Evolutionary conservation across 2,329 filamentous ascomycete genomes (phyloP), one percentile per base, ranked within the genome.

Genomic region (Trichoderma sp.): DNA sequence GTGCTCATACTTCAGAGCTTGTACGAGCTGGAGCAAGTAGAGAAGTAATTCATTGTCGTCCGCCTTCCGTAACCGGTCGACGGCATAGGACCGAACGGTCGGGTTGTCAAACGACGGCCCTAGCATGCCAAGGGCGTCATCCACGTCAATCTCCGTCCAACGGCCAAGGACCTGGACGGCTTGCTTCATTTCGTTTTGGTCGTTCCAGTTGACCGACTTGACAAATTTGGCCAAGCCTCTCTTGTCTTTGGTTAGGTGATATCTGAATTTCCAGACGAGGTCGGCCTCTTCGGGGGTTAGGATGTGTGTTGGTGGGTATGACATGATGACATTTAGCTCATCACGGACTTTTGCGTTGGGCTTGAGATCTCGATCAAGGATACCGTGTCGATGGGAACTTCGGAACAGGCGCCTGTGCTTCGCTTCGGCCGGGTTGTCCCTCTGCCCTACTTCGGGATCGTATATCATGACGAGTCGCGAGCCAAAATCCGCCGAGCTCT

Each of bases 141-240:
- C 96, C 5, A 99, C 89, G 73, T 98, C 95, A 66, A 99, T 97
- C 69, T 96, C 92, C 0, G 91, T 96, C 95, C 95, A 99, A 71
- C 93, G 94, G 0, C 90, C 88, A 19, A 99, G 83, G 5, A 99
- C 87, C 67, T 96, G 92, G 26, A 95, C 91, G 6, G 94, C 93
- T 78, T 97, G 93, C 66, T 91, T 89, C 4, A 91, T 88, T 80
- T 99, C 94, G 67, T 88, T 87, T 54, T 86, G 85, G 75, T 97
- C 94, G 57, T 86, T 87, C 94, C 95, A 99, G 70, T 96, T 93
- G 45, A 97, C 94, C 0, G 94, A 97, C 76, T 98, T 99, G 75
- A 98, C 92, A 71, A 99, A 96, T 72, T 99, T 99, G 41, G 94
- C 99, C 65, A 98, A 82, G 2, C 94, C 91, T 71, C 90, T 83